A percentile compares a stretch with the other conserved stretches of the same genome.
Evolutionary conservation across 345 rosid genomes (phyloP).

Genomic region (Firmiana major): DNA sequence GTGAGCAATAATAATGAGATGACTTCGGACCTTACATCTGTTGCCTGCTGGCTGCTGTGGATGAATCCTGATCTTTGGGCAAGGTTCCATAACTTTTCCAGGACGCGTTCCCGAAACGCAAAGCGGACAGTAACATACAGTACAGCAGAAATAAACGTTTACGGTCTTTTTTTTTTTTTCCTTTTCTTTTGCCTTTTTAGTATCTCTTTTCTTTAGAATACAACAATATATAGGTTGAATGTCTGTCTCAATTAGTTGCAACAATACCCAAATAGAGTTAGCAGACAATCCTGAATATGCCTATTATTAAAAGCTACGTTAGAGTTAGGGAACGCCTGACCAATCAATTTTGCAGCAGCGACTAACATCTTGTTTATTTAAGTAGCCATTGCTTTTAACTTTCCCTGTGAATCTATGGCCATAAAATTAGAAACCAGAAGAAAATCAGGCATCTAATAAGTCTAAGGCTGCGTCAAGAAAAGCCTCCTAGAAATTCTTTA

Average conservation of each 20-base stretch:
- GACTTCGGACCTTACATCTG: slow-evolving; percentile 13
- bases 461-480: neutral
- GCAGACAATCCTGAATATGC: neutral
- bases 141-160: neutral
- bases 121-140: neutral
- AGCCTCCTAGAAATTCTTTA: neutral
- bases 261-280: neutral
- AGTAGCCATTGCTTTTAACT: neutral
- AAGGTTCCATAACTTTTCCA: neutral
- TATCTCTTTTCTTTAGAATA: neutral
- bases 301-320: neutral
- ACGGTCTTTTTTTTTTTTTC: neutral
- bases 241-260: neutral
- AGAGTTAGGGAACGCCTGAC: neutral
- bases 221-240: neutral
- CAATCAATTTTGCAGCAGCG: neutral
- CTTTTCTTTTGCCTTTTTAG: neutral
- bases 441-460: neutral
- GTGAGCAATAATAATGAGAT: neutral
- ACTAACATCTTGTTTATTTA: neutral
- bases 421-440: neutral
- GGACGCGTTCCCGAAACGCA: neutral
- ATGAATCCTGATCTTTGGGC: slow-evolving; percentile 4
- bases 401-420: neutral
- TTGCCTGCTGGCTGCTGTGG: neutral